A percentile compares a stretch with the other conserved stretches of the same genome.
Evolutionary conservation across 2,329 filamentous ascomycete species (phyloP).

Genomic region (Cordyceps javanica): DNA sequence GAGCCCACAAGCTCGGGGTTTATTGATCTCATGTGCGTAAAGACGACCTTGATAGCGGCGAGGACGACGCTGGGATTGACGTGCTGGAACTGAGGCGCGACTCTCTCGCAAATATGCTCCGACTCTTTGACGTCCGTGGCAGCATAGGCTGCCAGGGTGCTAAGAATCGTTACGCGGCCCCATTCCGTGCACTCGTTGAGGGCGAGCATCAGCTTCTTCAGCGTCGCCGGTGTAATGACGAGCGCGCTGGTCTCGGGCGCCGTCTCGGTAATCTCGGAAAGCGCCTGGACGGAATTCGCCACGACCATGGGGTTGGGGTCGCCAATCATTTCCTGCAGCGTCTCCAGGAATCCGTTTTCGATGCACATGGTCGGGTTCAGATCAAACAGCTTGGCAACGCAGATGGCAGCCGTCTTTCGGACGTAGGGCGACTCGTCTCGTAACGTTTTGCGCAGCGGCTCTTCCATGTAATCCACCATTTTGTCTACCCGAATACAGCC

Average conservation of each 20-base stretch:
- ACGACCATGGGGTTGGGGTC: conserved; percentile 99
- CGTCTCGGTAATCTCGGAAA: conserved; percentile 85
- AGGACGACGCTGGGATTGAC: conserved; percentile 96
- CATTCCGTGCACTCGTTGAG: conserved; percentile 98
- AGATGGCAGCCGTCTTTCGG: conserved; percentile 94
- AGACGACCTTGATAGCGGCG: conserved; percentile 96
- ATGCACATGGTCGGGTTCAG: conserved; percentile 87
- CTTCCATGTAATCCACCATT: conserved; percentile 99
- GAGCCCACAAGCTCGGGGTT: conserved; percentile 71
- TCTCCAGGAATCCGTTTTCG: conserved; percentile 94
- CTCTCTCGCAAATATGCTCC: conserved; percentile 95
- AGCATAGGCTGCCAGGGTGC: conserved; percentile 82
- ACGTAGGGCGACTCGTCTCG: conserved; percentile 98
- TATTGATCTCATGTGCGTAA: conserved; percentile 87
- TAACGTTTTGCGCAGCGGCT: conserved; percentile 89
- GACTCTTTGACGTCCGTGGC: conserved; percentile 88
- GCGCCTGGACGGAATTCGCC: conserved; percentile 89
- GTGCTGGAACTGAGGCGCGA: conserved; percentile 95
- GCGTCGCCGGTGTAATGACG: conserved; percentile 69
- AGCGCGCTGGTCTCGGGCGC: conserved; percentile 87
- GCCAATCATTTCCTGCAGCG: conserved; percentile 88
- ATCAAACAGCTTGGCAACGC: conserved; percentile 96
- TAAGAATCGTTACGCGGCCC: conserved; percentile 90
- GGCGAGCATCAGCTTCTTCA: conserved; percentile 95
- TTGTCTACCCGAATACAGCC: conserved; percentile 97